Evolutionary conservation across 1,139 yeast species (phyloP).

Genomic region (Sugiyamaella pinicola): DNA sequence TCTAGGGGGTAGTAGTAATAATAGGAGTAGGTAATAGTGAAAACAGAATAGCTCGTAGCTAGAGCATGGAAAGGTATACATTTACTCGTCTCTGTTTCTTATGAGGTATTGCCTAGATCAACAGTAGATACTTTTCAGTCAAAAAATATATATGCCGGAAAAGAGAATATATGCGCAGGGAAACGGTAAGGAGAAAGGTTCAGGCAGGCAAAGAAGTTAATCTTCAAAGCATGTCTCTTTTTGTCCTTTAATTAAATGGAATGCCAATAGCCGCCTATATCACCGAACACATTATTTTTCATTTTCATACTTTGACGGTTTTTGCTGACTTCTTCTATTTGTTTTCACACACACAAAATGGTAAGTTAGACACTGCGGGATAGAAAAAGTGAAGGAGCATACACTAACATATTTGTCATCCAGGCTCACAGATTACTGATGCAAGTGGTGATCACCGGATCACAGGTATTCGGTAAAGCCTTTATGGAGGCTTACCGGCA

Average conservation of each 20-base stretch:
- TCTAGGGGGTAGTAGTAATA: no score
- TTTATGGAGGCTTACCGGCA: slow-evolving; percentile 96
- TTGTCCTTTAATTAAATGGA: not conserved
- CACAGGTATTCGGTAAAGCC: slow-evolving; percentile 93
- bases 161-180: no score
- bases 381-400: not conserved
- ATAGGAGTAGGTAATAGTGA: no score
- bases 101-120: no score
- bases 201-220: not conserved
- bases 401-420: not conserved
- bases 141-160: no score
- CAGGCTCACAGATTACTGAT: slow-evolving; percentile 91
- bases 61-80: no score
- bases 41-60: no score
- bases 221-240: not conserved
- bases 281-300: not conserved
- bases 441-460: slow-evolving; percentile 90
- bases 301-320: not conserved
- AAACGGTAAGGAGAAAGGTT: no score
- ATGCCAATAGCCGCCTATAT: not conserved
- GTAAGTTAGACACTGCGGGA: not conserved
- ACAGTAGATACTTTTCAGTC: no score
- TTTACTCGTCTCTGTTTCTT: no score
- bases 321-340: not conserved
- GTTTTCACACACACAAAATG: not conserved